Percentiles rank a stretch among this genome's conserved stretches.
Conservation (phyloP, 2,329 filamentous ascomycete genomes). For the Aspergillus sergii region DNA sequence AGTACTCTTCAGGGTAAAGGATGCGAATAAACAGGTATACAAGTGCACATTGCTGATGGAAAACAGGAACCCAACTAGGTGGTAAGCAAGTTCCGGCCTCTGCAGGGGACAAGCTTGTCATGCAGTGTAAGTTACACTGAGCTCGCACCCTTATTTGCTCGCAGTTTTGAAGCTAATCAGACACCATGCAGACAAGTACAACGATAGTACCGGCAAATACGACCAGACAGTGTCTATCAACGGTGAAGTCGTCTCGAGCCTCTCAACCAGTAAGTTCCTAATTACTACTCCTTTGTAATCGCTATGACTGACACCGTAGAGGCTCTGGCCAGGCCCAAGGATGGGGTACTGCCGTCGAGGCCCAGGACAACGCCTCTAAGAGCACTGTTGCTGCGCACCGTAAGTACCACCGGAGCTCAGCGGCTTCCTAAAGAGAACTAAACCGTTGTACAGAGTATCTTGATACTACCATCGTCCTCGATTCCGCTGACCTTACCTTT, state of each 20-base stretch:
- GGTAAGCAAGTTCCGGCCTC: slow-evolving; percentile 30
- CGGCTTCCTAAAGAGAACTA: background rate
- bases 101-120: slow-evolving; percentile 28
- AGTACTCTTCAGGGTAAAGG: slow-evolving; percentile 30
- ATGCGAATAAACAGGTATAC: background rate
- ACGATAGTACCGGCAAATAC: slow-evolving; percentile 32
- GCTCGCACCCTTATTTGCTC: background rate
- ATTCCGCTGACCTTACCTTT: slow-evolving; percentile 30
- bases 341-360: slow-evolving; percentile 37
- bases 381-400: slow-evolving; percentile 31
- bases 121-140: slow-evolving; percentile 27
- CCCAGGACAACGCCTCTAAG: slow-evolving; percentile 31
- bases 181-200: slow-evolving; percentile 31
- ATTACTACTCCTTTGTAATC: background rate
- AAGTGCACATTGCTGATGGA: background rate
- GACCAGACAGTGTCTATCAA: slow-evolving; percentile 35
- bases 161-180: background rate
- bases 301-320: background rate
- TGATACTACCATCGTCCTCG: slow-evolving; percentile 32
- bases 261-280: slow-evolving; percentile 28
- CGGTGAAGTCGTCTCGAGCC: slow-evolving; percentile 29
- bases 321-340: slow-evolving; percentile 34
- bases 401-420: slow-evolving; percentile 20
- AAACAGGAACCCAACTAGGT: slow-evolving; percentile 25
- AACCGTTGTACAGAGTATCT: slow-evolving; percentile 26